Evolutionary conservation across 139 green algal species (phyloP), one percentile per base, ranked within the genome.

Genomic region (Coelastrella sp.): DNA sequence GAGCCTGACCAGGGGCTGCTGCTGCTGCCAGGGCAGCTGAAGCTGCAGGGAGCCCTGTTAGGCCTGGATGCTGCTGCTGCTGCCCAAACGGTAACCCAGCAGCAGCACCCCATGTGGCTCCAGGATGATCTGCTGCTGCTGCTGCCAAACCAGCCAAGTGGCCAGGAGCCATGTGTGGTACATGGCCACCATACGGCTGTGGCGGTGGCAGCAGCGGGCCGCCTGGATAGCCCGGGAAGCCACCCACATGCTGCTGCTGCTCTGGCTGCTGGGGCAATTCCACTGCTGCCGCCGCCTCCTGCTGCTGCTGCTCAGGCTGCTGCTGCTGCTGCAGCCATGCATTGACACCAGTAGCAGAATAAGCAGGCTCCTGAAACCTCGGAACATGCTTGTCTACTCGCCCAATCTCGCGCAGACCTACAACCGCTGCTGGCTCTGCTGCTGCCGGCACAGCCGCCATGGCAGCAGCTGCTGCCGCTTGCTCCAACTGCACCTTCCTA

Each of bases 121-220:
- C 60, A 68, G 87, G 73, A 77, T 82, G 90, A 7, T 68, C 20
- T 85, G 83, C 89, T 92, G 89, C 58, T 87, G 87, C 19, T 85
- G 90, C 19, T 79, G 81, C 56, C 68, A 76, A 7, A 23, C 68
- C 17, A 8, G 68, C 61, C 54, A 79, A 7, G 14, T 76, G 68
- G 14, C 68, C 3, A n/a, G 68, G 68, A 16, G 14, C 68, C 3
- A 76, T 20, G 22, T 13, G 68, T 8, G 68, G 68, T 16, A 76
- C 0, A 22, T 32, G 17, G 22, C 13, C 68, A 76, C 16, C 16
- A 76, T 32, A 76, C 1, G 68, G 68, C 68, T 32, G 14, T 0
- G 68, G 16, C 6, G 13, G 13, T 47, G 17, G 8, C 22, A 6
- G 6, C 68, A n/a, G 6, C 17, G 68, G 68, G 17, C 16, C 74